Percentiles rank a stretch among this genome's conserved stretches.
Evolutionary conservation across 1,139 yeast genomes (phyloP).

Genomic region (Fermentozyma sake): DNA sequence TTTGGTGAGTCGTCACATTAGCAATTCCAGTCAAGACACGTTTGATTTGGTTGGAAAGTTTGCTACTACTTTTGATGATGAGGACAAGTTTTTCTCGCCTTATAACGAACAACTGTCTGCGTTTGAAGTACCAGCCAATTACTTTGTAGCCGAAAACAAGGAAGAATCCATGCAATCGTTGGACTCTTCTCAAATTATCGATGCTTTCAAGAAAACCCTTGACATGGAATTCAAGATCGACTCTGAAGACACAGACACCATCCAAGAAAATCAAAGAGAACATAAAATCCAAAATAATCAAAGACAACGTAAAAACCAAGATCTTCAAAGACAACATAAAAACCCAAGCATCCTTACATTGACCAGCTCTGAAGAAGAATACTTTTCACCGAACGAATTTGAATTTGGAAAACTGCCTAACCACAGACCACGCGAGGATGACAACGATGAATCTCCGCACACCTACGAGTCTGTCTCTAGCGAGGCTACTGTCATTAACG

Average conservation of each 20-base stretch:
- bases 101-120: slow-evolving; percentile 9
- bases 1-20: slow-evolving; percentile 2
- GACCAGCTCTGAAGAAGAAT: slow-evolving; percentile 31
- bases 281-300: no score
- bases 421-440: slow-evolving; percentile 6
- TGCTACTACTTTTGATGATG: slow-evolving; percentile 6
- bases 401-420: slow-evolving; percentile 8
- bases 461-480: slow-evolving; percentile 23
- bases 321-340: no score
- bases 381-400: slow-evolving; percentile 28
- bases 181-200: slow-evolving; percentile 27
- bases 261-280: slow-evolving; percentile 1
- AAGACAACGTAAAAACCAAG: no score
- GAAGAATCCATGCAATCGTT: slow-evolving; percentile 25
- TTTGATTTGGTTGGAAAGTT: slow-evolving; percentile 6
- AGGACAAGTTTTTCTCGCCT: slow-evolving; percentile 4
- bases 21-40: slow-evolving; percentile 2
- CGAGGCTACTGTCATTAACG: slow-evolving; percentile 29
- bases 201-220: slow-evolving; percentile 28
- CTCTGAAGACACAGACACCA: not conserved
- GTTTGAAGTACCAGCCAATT: slow-evolving; percentile 12
- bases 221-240: slow-evolving; percentile 10
- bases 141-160: slow-evolving; percentile 7
- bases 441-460: slow-evolving; percentile 1
- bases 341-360: slow-evolving; percentile 6